Conservation (phyloP, 2,329 filamentous ascomycete genomes). For the Aspergillus viridinutans region DNA sequence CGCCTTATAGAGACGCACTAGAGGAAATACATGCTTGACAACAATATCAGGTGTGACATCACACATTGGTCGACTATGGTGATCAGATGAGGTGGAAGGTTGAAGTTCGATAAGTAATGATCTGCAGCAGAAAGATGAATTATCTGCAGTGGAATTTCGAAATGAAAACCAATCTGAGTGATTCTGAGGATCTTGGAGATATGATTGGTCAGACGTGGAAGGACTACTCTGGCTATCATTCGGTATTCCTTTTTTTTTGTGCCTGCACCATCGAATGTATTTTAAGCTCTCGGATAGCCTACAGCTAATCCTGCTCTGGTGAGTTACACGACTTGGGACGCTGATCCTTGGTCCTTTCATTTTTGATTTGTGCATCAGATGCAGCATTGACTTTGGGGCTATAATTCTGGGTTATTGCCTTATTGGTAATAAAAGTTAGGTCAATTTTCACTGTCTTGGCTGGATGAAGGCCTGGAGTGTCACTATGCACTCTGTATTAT, state of each 20-base stretch:
- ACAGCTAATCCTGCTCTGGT: background rate
- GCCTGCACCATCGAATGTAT: background rate
- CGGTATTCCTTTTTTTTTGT: background rate
- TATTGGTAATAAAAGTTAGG: background rate
- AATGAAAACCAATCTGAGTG: slow-evolving; percentile 1
- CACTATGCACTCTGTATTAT: no score
- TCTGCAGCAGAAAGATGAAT: slow-evolving; percentile 12
- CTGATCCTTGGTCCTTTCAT: background rate
- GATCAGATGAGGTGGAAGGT: background rate
- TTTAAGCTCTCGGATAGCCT: background rate
- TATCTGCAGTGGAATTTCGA: slow-evolving; percentile 11
- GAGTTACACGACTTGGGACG: background rate
- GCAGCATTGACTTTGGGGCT: background rate
- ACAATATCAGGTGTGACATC: no score
- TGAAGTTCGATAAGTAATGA: slow-evolving; percentile 11
- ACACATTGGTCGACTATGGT: no score
- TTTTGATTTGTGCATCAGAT: background rate
- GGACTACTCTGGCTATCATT: background rate
- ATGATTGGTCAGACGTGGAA: slow-evolving; percentile 2
- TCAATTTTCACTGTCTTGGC: background rate
- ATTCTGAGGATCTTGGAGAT: slow-evolving; percentile 3
- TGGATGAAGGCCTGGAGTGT: background rate
- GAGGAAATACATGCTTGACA: no score
- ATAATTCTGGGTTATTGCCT: background rate
- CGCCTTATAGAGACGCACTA: no score